Evolutionary conservation across 768 basidiomycete species (phyloP).

Genomic region (Panaeolus cyanescens): DNA sequence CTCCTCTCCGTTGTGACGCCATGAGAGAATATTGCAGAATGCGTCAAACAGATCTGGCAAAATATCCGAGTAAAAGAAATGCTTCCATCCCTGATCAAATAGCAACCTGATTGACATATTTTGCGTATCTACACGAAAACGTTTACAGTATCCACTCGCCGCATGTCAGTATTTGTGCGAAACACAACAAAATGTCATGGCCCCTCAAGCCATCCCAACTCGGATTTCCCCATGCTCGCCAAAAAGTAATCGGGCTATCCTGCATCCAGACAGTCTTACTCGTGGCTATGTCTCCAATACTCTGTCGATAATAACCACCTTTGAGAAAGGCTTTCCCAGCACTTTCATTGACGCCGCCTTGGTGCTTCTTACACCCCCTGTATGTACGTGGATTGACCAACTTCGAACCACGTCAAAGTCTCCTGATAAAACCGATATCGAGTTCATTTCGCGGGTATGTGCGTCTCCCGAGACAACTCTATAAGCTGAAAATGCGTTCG

Average conservation of each 20-base stretch:
- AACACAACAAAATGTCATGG: not conserved
- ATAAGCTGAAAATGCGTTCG: not conserved
- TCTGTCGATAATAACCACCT: not conserved
- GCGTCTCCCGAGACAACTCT: not conserved
- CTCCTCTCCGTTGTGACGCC: not conserved
- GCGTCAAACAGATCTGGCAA: not conserved
- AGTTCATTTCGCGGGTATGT: not conserved
- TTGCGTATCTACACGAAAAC: not conserved
- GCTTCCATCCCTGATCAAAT: not conserved
- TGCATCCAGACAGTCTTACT: not conserved
- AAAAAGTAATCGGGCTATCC: not conserved
- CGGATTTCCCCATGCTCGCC: not conserved
- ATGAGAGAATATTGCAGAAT: constrained; percentile 1
- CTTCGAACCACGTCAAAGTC: not conserved
- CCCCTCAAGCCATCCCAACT: not conserved
- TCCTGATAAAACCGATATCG: not conserved
- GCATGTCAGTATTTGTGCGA: not conserved
- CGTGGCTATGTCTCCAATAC: not conserved
- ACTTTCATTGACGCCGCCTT: not conserved
- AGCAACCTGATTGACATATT: not conserved
- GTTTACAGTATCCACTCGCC: not conserved
- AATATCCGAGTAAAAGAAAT: constrained; percentile 1
- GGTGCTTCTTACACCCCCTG: not conserved
- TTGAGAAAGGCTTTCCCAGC: not conserved
- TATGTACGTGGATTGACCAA: not conserved